Conservation (phyloP, 2,329 filamentous ascomycete genomes). For the Claviceps fusiformis region DNA sequence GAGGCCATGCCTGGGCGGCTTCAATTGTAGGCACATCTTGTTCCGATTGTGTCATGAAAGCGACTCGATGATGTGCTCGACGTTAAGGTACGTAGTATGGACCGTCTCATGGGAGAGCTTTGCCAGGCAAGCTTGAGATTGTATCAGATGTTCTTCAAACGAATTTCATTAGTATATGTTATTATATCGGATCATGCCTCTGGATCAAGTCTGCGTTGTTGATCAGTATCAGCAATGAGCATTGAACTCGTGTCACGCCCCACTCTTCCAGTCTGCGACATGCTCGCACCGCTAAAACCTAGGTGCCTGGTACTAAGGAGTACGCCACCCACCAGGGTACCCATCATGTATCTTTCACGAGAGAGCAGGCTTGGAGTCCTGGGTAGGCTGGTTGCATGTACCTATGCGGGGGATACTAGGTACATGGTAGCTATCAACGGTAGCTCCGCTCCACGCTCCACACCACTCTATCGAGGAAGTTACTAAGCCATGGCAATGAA, state of each 20-base stretch:
- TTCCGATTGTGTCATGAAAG: slow-evolving; percentile 55
- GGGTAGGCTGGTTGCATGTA: too few species aligned
- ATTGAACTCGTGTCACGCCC: not conserved
- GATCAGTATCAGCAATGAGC: not conserved
- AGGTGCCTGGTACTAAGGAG: too few species aligned
- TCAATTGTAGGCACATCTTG: slow-evolving; percentile 51
- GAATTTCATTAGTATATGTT: not conserved
- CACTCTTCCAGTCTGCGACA: not conserved
- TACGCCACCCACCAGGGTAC: too few species aligned
- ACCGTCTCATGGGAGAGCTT: not conserved
- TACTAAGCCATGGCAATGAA: too few species aligned
- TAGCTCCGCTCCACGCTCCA: too few species aligned
- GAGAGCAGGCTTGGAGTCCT: too few species aligned
- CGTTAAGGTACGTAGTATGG: not conserved
- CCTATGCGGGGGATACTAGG: too few species aligned
- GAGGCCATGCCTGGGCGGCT: slow-evolving; percentile 56
- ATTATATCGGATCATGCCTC: not conserved
- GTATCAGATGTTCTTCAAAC: not conserved
- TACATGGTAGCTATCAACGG: too few species aligned
- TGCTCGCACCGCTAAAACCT: too few species aligned
- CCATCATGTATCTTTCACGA: too few species aligned
- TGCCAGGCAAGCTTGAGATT: not conserved
- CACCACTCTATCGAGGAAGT: too few species aligned
- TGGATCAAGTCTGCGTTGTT: not conserved
- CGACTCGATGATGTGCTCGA: slow-evolving; percentile 11